A percentile compares a stretch with the other conserved stretches of the same genome.
Conservation (phyloP, 306 rosid genomes). For the Fragaria vesca region DNA sequence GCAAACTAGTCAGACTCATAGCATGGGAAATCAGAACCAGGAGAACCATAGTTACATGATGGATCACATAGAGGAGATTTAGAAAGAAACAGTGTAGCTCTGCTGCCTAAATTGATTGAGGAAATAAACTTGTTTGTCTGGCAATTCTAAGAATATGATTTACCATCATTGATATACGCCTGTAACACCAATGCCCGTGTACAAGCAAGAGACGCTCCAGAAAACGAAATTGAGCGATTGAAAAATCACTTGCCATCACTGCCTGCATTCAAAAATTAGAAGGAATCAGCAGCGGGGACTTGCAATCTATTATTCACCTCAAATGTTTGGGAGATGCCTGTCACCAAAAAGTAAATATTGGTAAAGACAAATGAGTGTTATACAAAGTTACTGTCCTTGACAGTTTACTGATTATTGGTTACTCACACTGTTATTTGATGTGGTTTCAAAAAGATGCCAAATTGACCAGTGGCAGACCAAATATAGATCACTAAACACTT, state of each 20-base stretch:
- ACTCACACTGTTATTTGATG: background rate
- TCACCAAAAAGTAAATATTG: background rate
- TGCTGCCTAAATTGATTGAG: background rate
- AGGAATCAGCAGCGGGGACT: slow-evolving; percentile 20
- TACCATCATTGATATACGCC: slow-evolving; percentile 93
- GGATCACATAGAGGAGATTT: background rate
- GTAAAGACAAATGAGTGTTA: background rate
- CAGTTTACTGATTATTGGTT: background rate
- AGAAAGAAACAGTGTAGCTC: background rate
- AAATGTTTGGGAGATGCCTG: background rate
- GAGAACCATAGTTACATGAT: slow-evolving; percentile 1
- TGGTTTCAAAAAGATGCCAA: background rate
- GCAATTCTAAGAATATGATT: slow-evolving; percentile 25
- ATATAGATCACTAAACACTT: background rate
- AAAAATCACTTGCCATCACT: slow-evolving; percentile 91
- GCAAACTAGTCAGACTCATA: slow-evolving; percentile 6
- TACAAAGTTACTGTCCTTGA: background rate
- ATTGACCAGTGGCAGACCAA: background rate
- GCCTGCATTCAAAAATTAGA: slow-evolving; percentile 50
- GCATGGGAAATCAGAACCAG: slow-evolving; percentile 14
- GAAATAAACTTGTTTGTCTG: background rate
- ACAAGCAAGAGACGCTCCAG: slow-evolving; percentile 84
- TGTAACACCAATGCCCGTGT: slow-evolving; percentile 94
- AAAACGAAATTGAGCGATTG: slow-evolving; percentile 75
- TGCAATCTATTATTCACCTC: background rate